Conservation (phyloP, 2,329 filamentous ascomycete genomes). For the Fusarium sp. region DNA sequence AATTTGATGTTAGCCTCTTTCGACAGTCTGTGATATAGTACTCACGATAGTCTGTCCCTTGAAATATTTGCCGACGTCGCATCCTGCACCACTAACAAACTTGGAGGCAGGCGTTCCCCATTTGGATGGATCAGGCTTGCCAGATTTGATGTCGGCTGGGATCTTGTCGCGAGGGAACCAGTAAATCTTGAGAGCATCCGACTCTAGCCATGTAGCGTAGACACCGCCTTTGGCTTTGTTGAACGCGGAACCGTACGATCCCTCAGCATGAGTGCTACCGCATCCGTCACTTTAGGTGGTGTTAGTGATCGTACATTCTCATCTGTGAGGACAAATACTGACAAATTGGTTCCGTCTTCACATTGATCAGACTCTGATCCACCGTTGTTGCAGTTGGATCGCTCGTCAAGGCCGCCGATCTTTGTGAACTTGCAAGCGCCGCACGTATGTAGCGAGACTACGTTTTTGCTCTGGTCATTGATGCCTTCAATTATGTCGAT, state of each 20-base stretch:
- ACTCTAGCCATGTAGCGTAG: conserved; percentile 77
- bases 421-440: conserved; percentile 59
- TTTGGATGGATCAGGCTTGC: conserved; percentile 67
- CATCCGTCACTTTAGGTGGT: conserved; percentile 1
- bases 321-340: fast-evolving
- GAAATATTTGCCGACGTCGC: conserved; percentile 76
- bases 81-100: conserved; percentile 72
- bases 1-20: background rate
- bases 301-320: background rate
- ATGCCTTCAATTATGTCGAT: conserved; percentile 82
- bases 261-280: conserved; percentile 7
- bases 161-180: conserved; percentile 75
- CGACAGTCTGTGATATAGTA: fast-evolving
- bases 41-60: conserved; percentile 36
- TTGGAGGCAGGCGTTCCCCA: conserved; percentile 75
- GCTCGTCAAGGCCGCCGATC: conserved; percentile 56
- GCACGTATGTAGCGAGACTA: conserved; percentile 73
- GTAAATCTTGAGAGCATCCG: conserved; percentile 75
- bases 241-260: conserved; percentile 13
- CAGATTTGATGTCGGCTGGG: conserved; percentile 68
- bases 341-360: conserved; percentile 34
- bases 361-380: conserved; percentile 32
- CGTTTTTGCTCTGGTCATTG: conserved; percentile 66
- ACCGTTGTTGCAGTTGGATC: conserved; percentile 61
- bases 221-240: conserved; percentile 67